Conservation (phyloP, 306 rosid genomes). For the Mimosa pudica region DNA sequence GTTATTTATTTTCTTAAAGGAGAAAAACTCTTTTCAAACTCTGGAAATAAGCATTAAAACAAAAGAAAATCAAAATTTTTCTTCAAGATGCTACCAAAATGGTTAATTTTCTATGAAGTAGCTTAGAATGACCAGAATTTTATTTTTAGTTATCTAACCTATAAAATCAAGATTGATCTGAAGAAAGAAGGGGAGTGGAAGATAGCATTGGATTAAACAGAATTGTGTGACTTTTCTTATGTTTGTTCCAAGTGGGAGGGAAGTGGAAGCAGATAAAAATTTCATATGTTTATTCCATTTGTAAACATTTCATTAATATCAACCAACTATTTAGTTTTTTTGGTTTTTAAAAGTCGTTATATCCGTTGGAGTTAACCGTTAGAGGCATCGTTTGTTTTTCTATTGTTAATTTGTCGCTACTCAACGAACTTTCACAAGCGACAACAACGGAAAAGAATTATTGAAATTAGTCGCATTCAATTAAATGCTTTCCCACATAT, state of each 20-base stretch:
- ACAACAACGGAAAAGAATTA: neutral
- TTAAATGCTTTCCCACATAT: slow-evolving; percentile 9
- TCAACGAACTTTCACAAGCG: neutral
- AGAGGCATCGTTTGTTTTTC: neutral
- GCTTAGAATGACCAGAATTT: neutral
- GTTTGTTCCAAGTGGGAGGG: neutral
- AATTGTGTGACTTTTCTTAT: neutral
- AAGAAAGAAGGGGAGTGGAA: neutral
- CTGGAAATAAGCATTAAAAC: neutral
- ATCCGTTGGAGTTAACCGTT: neutral
- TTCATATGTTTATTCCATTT: neutral
- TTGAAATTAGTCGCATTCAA: slow-evolving; percentile 17
- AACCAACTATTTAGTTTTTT: neutral
- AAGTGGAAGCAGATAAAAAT: neutral
- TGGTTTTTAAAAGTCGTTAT: neutral
- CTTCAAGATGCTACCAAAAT: neutral
- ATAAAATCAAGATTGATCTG: neutral
- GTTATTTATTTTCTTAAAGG: neutral
- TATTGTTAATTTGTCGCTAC: neutral
- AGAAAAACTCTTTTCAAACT: slow-evolving; percentile 12
- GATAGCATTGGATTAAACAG: neutral
- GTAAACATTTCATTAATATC: neutral
- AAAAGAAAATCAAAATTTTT: neutral
- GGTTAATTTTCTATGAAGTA: neutral
- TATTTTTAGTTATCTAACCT: neutral